Evolutionary conservation across 805 yeast species (phyloP).

Genomic region (Starmerella stellata): DNA sequence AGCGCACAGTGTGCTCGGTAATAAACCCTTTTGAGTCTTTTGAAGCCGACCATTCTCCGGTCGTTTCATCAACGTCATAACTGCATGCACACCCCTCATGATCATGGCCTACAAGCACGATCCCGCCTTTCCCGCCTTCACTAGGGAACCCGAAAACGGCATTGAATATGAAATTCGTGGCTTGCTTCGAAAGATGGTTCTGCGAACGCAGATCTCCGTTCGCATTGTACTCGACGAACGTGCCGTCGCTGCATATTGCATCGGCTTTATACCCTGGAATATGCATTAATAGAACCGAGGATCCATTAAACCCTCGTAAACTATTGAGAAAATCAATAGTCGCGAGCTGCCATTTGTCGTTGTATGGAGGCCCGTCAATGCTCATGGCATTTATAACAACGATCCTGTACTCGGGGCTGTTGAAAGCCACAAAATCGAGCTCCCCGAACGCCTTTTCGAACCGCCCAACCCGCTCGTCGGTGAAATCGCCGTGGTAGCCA

Average conservation of each 20-base stretch:
- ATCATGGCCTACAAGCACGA: slow-evolving; percentile 85
- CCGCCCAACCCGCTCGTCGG: slow-evolving; percentile 75
- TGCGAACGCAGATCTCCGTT: slow-evolving; percentile 51
- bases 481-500: slow-evolving; percentile 89
- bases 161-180: slow-evolving; percentile 49
- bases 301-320: slow-evolving; percentile 46
- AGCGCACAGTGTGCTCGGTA: slow-evolving; percentile 60
- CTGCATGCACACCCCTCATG: slow-evolving; percentile 78
- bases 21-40: slow-evolving; percentile 8
- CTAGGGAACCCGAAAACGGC: slow-evolving; percentile 40
- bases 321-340: slow-evolving; percentile 60
- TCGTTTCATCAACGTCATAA: slow-evolving; percentile 23
- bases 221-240: slow-evolving; percentile 44
- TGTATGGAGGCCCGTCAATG: slow-evolving; percentile 78
- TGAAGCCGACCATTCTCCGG: slow-evolving; percentile 15
- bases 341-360: slow-evolving; percentile 45
- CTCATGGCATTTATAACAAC: slow-evolving; percentile 74
- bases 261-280: slow-evolving; percentile 69
- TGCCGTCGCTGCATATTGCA: slow-evolving; percentile 80
- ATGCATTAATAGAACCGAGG: slow-evolving; percentile 72
- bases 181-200: slow-evolving; percentile 57
- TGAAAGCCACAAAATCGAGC: slow-evolving; percentile 57
- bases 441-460: slow-evolving; percentile 60
- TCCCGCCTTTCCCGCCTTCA: slow-evolving; percentile 42
- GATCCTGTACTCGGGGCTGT: slow-evolving; percentile 52